A percentile compares a stretch with the other conserved stretches of the same genome.
Evolutionary conservation across 2,329 filamentous ascomycete genomes (phyloP).

Genomic region (Emydomyces testavorans): DNA sequence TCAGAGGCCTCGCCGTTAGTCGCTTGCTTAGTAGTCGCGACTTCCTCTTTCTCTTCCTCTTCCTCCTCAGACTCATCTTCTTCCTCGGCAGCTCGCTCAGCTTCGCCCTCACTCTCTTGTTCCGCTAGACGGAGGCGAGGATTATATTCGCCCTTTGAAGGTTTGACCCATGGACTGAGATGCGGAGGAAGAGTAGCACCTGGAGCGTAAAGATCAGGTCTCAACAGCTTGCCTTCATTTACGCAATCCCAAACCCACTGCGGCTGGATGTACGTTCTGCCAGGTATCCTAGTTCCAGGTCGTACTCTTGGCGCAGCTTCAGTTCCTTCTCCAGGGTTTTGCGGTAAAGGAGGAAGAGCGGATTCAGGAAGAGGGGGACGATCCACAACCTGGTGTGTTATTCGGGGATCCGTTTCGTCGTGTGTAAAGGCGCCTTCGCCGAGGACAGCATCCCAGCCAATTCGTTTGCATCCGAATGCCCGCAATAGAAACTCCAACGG

Average conservation of each 20-base stretch:
- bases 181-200: slow-evolving; percentile 85
- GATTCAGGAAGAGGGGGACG: slow-evolving; percentile 60
- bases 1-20: too few species aligned
- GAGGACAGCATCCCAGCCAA: slow-evolving; percentile 86
- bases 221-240: slow-evolving; percentile 80
- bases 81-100: slow-evolving; percentile 55
- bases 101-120: slow-evolving; percentile 79
- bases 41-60: slow-evolving; percentile 29
- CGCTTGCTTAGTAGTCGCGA: too few species aligned
- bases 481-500: slow-evolving; percentile 87
- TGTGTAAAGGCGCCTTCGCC: slow-evolving; percentile 88
- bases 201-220: slow-evolving; percentile 77
- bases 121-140: slow-evolving; percentile 74
- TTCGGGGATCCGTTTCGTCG: slow-evolving; percentile 72
- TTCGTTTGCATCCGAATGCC: slow-evolving; percentile 87
- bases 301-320: slow-evolving; percentile 38
- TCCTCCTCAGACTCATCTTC: slow-evolving; percentile 42
- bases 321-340: slow-evolving; percentile 38
- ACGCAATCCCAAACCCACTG: slow-evolving; percentile 98
- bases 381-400: slow-evolving; percentile 95
- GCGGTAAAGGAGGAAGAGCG: slow-evolving; percentile 35
- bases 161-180: slow-evolving; percentile 89
- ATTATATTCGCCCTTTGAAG: slow-evolving; percentile 77
- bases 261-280: slow-evolving; percentile 83
- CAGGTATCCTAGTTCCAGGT: slow-evolving; percentile 68